A percentile compares a stretch with the other conserved stretches of the same genome.
phyloP scores from a whole-genome alignment of 2,329 filamentous ascomycete genomes.

The Cytospora chrysosperma region DNA sequence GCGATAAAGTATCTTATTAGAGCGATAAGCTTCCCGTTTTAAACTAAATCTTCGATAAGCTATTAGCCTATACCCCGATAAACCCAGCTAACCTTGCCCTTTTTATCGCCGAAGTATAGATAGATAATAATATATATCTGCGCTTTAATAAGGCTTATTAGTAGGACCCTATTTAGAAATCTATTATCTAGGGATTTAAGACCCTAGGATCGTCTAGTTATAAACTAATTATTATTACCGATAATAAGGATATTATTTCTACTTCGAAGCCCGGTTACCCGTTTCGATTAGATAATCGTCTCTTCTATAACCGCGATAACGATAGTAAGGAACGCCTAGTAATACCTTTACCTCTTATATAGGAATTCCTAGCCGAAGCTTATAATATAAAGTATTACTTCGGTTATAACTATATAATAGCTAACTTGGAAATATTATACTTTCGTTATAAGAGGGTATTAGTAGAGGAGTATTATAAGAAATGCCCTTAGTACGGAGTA shows the following conservation, averaged over 20 bases:
- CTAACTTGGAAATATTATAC: not conserved
- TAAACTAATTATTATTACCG: no score
- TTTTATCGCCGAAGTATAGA: not conserved
- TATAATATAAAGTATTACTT: not conserved
- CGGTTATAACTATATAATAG: not conserved
- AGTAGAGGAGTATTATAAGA: not conserved
- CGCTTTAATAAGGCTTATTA: not conserved
- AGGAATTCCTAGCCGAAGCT: not conserved
- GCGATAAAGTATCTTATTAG: no score
- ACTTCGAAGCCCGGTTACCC: not conserved
- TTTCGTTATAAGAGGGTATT: not conserved
- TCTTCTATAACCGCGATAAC: conserved; percentile 1
- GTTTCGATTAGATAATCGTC: not conserved
- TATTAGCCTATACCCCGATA: not conserved
- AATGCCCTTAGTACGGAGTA: not conserved
- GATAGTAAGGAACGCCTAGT: not conserved
- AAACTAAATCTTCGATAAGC: no score
- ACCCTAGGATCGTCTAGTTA: not conserved
- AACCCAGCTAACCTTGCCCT: no score
- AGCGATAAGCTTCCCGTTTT: no score
- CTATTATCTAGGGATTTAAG: not conserved
- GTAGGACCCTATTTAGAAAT: not conserved
- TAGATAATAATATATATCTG: not conserved
- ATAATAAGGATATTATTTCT: not conserved
- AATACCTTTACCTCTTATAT: not conserved